Base-by-base conservation (phyloP, 1,284 basidiomycete genomes). In the Pisolithus thermaeus region DNA sequence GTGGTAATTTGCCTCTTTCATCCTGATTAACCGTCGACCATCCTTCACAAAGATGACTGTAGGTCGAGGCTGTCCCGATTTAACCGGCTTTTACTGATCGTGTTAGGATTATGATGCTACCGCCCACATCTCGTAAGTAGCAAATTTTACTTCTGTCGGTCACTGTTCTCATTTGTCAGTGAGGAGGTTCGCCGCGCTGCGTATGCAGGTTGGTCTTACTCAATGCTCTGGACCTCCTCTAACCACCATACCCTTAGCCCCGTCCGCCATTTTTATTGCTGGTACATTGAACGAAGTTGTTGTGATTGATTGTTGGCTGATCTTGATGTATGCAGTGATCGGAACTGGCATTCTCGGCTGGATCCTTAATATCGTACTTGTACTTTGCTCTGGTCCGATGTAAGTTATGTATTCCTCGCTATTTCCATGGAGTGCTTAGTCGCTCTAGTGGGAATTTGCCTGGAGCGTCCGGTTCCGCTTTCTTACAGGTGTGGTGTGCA, bases 171-270 rank as follows among this genome's bases (percentile, higher is more conserved):
- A 16, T 27, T 27, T 41, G 57, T 43, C 53, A 85, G 84, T 7
- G 92, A 96, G 66, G 92, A 96, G 72, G 89, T 96, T 35, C 83
- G 83, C 61, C 79, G 89, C 45, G 92, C 92, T 16, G 88, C 91
- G 2, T 89, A 92, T 61, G 92, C 92, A 54, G 91, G 81, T 81
- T 62, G 46, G 51, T 41, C 12, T 9, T 16, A 32, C 65, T 57
- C 45, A 20, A 2, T 4, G 20, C 35, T 20, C 16, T n/a, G 36
- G 36, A 37, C 25, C 50, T 35, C n/a, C 2, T 39, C 48, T 57
- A 23, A 47, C 43, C 52, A 40, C 23, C 55, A 39, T 46, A 36
- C 45, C 45, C 45, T n/a, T 41, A 78, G 83, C 83, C 5, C 80
- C 80, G 7, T 78, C 85, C 42, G 90, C 90, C 8, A 93, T 92